Evolutionary conservation across 768 basidiomycete genomes (phyloP).

Genomic region (Psilocybe cyanescens): DNA sequence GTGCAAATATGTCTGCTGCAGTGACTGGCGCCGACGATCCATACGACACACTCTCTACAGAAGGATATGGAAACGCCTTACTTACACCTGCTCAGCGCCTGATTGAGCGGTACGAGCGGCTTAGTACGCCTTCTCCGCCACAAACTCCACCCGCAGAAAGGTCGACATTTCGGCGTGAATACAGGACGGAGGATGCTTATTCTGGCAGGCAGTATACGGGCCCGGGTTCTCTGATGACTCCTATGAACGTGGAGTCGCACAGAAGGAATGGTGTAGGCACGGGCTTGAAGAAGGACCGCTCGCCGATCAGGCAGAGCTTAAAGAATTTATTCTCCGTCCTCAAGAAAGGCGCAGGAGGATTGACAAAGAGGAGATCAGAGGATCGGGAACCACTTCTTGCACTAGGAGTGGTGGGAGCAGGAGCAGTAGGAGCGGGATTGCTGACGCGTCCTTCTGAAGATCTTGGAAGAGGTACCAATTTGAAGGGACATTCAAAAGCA

Average conservation of each 20-base stretch:
- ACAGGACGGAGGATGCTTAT: background rate
- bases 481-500: background rate
- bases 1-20: background rate
- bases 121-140: slow-evolving; percentile 16
- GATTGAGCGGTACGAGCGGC: slow-evolving; percentile 26
- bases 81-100: slow-evolving; percentile 25
- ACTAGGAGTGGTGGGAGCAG: background rate
- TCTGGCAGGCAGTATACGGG: background rate
- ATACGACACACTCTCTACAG: background rate
- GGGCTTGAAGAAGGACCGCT: slow-evolving; percentile 28
- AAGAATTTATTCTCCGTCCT: slow-evolving; percentile 65
- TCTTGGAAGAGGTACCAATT: background rate
- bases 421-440: background rate
- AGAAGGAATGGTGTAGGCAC: background rate
- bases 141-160: slow-evolving; percentile 3
- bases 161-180: slow-evolving; percentile 18
- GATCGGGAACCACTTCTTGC: slow-evolving; percentile 10
- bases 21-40: background rate
- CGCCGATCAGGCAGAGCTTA: slow-evolving; percentile 66
- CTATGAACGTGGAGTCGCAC: background rate
- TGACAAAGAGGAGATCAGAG: slow-evolving; percentile 26
- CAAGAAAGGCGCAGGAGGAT: slow-evolving; percentile 44
- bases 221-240: slow-evolving; percentile 2
- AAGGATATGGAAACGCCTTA: background rate
- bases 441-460: background rate